Conservation (phyloP, 169 alveolate species). For the Babesia bovis region DNA sequence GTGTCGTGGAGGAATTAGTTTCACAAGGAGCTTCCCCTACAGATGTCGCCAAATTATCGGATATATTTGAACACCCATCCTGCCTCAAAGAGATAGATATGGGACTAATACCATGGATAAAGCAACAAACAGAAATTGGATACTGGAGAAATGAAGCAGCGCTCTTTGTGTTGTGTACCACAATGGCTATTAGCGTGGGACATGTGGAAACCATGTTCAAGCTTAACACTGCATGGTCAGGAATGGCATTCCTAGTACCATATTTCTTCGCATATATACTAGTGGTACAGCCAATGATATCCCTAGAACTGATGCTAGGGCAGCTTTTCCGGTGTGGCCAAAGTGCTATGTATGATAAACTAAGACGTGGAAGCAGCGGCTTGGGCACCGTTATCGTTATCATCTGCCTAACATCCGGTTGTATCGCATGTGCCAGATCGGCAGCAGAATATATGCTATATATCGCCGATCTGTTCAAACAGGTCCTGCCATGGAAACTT, state of each 20-base stretch:
- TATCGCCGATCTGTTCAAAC: slow-evolving; percentile 61
- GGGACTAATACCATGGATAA: slow-evolving; percentile 68
- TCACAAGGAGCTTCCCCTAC: slow-evolving; percentile 70
- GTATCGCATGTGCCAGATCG: slow-evolving; percentile 49
- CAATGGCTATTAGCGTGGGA: slow-evolving; percentile 79
- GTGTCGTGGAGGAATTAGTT: slow-evolving; percentile 58
- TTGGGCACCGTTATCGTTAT: slow-evolving; percentile 72
- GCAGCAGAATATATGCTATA: slow-evolving; percentile 74
- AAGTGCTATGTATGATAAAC: slow-evolving; percentile 66
- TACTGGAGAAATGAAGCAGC: slow-evolving; percentile 74
- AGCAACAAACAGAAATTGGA: slow-evolving; percentile 61
- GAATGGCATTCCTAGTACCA: slow-evolving; percentile 70
- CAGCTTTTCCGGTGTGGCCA: slow-evolving; percentile 72
- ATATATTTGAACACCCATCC: slow-evolving; percentile 71
- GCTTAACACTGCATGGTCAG: slow-evolving; percentile 72
- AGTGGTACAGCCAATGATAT: slow-evolving; percentile 75
- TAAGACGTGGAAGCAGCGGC: slow-evolving; percentile 69
- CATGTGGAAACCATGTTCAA: slow-evolving; percentile 73
- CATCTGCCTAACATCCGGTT: slow-evolving; percentile 67
- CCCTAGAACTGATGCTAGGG: slow-evolving; percentile 69
- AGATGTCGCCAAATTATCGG: slow-evolving; percentile 72
- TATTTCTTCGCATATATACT: slow-evolving; percentile 66
- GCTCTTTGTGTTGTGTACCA: slow-evolving; percentile 69
- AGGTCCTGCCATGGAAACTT: slow-evolving; percentile 70
- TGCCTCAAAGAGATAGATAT: slow-evolving; percentile 55